Conservation (phyloP, 176 grass and related monocot species). For the Dactylis glomerata region DNA sequence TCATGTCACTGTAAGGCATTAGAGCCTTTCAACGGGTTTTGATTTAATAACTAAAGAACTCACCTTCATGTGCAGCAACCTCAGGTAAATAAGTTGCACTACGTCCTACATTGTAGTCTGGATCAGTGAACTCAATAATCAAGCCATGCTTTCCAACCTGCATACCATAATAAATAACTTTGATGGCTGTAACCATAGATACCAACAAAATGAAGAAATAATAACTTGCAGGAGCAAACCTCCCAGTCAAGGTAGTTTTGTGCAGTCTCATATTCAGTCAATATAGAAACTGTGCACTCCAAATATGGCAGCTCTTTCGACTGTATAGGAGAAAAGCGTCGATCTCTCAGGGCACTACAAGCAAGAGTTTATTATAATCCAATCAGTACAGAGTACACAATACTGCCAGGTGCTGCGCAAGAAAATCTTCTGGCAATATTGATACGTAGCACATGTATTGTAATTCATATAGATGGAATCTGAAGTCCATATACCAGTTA, state of each 20-base stretch:
- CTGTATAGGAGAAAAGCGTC: constrained; percentile 86
- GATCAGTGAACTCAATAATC: constrained; percentile 96
- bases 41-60: constrained; percentile 14
- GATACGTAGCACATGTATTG: not conserved
- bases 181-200: not conserved
- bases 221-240: constrained; percentile 38
- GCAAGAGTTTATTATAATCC: not conserved
- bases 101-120: constrained; percentile 63
- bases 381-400: not conserved
- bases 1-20: not conserved
- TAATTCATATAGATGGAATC: not conserved
- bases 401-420: not conserved
- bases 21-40: not conserved
- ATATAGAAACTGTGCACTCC: constrained; percentile 93
- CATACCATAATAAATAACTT: constrained; percentile 5
- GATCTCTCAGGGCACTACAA: constrained; percentile 87
- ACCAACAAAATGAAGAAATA: not conserved
- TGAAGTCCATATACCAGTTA: constrained; percentile 33
- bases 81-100: constrained; percentile 98
- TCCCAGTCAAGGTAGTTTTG: constrained; percentile 91
- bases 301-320: constrained; percentile 84
- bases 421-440: not conserved
- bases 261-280: constrained; percentile 79
- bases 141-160: constrained; percentile 97
- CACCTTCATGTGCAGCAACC: constrained; percentile 95